Conservation (phyloP, 2,329 filamentous ascomycete species). For the Exophiala bonariae region DNA sequence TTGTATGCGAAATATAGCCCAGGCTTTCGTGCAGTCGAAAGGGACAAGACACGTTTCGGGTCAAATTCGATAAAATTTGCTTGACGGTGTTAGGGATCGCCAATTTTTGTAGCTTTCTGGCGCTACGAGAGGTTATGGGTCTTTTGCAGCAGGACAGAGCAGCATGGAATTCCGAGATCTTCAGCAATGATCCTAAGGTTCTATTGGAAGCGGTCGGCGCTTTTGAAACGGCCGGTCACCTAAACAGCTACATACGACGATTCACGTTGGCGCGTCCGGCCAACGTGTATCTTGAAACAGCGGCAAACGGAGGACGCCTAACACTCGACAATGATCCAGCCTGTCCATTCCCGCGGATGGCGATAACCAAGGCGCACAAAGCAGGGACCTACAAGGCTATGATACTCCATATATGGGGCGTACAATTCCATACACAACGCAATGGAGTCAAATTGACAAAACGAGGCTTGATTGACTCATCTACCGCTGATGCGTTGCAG, state of each 20-base stretch:
- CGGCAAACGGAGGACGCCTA: conserved; percentile 1
- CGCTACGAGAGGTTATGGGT: conserved; percentile 1
- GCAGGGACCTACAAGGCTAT: not conserved
- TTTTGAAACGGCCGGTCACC: conserved; percentile 1
- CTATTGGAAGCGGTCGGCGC: not conserved
- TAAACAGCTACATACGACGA: conserved; percentile 3
- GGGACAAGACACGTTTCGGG: conserved; percentile 1
- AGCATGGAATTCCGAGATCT: not conserved
- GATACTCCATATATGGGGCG: conserved; percentile 1
- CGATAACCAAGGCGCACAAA: conserved; percentile 2
- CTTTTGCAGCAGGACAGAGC: not conserved
- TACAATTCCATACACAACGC: not conserved
- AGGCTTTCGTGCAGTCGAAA: not conserved
- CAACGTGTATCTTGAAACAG: not conserved
- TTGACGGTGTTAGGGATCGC: not conserved
- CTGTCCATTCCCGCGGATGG: not conserved
- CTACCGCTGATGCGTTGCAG: not conserved
- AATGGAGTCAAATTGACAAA: not conserved
- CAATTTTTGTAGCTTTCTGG: not conserved
- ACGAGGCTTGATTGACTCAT: conserved; percentile 2
- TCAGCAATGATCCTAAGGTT: conserved; percentile 4
- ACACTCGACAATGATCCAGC: conserved; percentile 1
- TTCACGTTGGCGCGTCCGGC: conserved; percentile 1
- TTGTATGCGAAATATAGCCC: not conserved
- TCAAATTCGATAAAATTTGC: not conserved